Base-by-base conservation (phyloP, 352 stramenopile species). In the Globisporangium nagaii region DNA sequence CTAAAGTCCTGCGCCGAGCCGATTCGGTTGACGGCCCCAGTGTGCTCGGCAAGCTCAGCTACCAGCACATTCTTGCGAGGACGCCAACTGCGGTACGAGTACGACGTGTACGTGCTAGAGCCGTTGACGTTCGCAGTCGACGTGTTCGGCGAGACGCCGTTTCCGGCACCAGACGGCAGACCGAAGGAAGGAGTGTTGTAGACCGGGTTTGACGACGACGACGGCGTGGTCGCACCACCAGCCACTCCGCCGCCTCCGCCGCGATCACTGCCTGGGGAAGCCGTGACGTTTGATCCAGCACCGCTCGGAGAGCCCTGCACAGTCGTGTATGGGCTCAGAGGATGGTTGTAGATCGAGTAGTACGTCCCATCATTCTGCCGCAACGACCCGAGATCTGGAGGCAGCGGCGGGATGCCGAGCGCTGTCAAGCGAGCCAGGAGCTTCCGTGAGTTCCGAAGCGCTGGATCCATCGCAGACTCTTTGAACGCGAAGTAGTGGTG, bases 1-100 rank as follows among this genome's bases (percentile, higher is more conserved):
- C 83, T 92, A 65, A 98, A 90, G 68, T 99, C 96, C 48, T 97
- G 84, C 3, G 96, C 88, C 15, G 98, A 83, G 43, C 83, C 87
- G 36, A 99, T 77, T 19, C 94, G 86, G 61, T 96, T 89, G 3
- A 99, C 93, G 41, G 96, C 85, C 12, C 78, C 92, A 0, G 68
- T 90, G 68, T 99, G 97, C 58, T 98, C 96, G 1, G 70, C 79
- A 43, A 98, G 63, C 53, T 93, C 82, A 7, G 84, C 85, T 17
- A 93, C 82, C 10, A 95, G 57, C 1, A 91, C 73, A 31, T 89
- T 93, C 58, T 92, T 90, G 22, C 83, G 79, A 31, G 85, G 85
- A 13, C 85, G 79, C 85, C 85, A 95, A 51, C 89, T 87, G 11
- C 82, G 78, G 41, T 72, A 72, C 12, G 72, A 62, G 28, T 84